Percentiles rank a stretch among this genome's conserved stretches.
Evolutionary conservation across 371 early-diverging fungal genomes (phyloP).

Genomic region (Haplosporangium sp.): DNA sequence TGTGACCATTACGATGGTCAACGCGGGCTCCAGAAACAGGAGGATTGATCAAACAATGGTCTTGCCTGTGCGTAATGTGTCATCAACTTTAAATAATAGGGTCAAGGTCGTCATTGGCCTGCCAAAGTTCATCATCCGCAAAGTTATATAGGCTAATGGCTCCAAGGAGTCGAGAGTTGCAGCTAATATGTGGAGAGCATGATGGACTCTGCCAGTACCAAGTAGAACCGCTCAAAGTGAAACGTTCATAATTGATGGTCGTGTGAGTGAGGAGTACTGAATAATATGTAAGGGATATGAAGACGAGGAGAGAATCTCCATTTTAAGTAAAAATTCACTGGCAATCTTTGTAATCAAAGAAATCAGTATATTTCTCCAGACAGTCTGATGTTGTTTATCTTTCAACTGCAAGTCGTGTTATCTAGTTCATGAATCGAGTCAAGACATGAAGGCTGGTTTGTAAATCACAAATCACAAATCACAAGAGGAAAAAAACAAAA

Average conservation of each 20-base stretch:
- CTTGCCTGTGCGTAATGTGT: neutral
- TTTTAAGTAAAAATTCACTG: neutral
- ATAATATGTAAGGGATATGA: neutral
- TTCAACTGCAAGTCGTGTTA: no score
- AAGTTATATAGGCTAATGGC: neutral
- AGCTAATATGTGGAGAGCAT: neutral
- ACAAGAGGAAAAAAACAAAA: no score
- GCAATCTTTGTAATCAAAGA: neutral
- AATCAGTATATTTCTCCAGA: neutral
- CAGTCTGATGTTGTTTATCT: neutral
- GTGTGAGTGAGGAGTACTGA: constrained; percentile 13
- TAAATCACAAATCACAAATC: no score
- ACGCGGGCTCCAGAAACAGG: neutral
- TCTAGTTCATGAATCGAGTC: no score
- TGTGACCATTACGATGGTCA: neutral
- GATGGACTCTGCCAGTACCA: neutral
- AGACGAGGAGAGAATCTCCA: constrained; percentile 5
- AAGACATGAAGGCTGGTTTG: no score
- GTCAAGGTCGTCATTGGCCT: neutral
- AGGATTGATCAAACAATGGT: neutral
- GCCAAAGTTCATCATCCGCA: neutral
- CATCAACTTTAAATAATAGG: neutral
- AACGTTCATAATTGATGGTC: constrained; percentile 2
- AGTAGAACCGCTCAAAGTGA: neutral
- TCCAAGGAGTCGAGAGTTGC: neutral